These are phyloP conservation scores for Hypoxylon sp. DNA, from an alignment of 2,329 filamentous ascomycete species.

Conservation along the genomic window DNA sequence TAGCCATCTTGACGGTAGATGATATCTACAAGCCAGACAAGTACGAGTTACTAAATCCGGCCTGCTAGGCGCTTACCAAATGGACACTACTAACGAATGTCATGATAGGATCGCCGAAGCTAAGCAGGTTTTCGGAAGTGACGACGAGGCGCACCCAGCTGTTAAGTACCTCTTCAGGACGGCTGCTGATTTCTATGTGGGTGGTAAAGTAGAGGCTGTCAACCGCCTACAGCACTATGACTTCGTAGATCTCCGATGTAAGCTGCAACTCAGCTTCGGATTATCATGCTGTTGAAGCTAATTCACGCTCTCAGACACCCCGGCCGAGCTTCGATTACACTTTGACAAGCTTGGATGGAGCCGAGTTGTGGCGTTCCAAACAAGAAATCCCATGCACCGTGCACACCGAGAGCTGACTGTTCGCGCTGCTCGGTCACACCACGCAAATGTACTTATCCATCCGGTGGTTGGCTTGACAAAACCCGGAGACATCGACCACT, in stretches of 20 bases:
- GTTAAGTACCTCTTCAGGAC: constrained; percentile 88
- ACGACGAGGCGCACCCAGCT: constrained; percentile 90
- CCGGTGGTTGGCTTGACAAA: constrained; percentile 98
- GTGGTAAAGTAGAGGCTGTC: constrained; percentile 95
- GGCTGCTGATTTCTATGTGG: constrained; percentile 89
- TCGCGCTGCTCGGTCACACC: constrained; percentile 92
- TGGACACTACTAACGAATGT: constrained; percentile 62
- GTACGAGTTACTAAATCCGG: constrained; percentile 65
- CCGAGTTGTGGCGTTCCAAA: constrained; percentile 98
- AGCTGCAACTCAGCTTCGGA: constrained; percentile 52
- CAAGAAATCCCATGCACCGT: constrained; percentile 98
- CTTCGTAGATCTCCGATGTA: constrained; percentile 95
- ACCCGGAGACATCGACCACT: constrained; percentile 99
- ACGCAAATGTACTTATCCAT: constrained; percentile 99
- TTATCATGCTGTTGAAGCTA: constrained; percentile 25
- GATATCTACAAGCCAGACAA: constrained; percentile 97
- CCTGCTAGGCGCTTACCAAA: constrained; percentile 58
- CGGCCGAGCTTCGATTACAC: constrained; percentile 92
- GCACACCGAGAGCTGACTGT: constrained; percentile 98
- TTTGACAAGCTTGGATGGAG: constrained; percentile 99
- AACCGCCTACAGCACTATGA: constrained; percentile 98
- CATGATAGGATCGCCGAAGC: constrained; percentile 82
- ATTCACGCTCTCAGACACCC: constrained; percentile 74
- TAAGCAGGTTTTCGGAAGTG: constrained; percentile 92
- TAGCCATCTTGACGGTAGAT: constrained; percentile 95